phyloP scores from a whole-genome alignment of 805 yeast species.

The Pichia deserticola region DNA sequence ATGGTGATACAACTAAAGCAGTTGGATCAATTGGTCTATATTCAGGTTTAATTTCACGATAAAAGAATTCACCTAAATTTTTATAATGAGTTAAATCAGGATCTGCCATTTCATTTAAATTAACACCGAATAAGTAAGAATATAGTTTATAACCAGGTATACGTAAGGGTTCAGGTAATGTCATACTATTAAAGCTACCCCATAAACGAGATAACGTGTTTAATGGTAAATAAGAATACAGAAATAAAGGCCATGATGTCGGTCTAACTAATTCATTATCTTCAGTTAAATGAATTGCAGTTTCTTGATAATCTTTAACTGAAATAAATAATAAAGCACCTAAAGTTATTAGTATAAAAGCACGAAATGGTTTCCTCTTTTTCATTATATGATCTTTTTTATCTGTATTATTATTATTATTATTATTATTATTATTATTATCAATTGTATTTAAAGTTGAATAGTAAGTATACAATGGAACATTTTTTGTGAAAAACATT shows the following conservation, averaged over 20 bases:
- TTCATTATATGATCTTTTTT: background rate
- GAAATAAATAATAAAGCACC: slow-evolving; percentile 9
- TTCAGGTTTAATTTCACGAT: slow-evolving; percentile 70
- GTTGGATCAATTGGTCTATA: slow-evolving; percentile 66
- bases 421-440: background rate
- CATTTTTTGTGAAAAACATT: background rate
- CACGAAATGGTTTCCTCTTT: slow-evolving; percentile 4
- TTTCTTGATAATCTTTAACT: slow-evolving; percentile 14
- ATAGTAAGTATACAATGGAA: background rate
- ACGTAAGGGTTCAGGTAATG: slow-evolving; percentile 83
- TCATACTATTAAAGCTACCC: slow-evolving; percentile 84
- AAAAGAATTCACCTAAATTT: slow-evolving; percentile 87
- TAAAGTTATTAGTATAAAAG: slow-evolving; percentile 6
- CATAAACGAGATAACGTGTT: slow-evolving; percentile 87
- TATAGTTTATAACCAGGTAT: slow-evolving; percentile 75
- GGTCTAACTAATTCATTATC: slow-evolving; percentile 39
- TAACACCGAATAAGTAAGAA: slow-evolving; percentile 76
- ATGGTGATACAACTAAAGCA: slow-evolving; percentile 72
- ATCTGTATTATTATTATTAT: background rate
- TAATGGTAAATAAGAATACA: slow-evolving; percentile 84
- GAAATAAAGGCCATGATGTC: slow-evolving; percentile 81
- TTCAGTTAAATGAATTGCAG: slow-evolving; percentile 19
- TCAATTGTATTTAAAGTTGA: background rate
- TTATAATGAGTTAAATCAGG: slow-evolving; percentile 66
- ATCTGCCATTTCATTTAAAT: slow-evolving; percentile 82